Conservation (phyloP, 2,329 filamentous ascomycete genomes). For the Xylariaceae sp. region DNA sequence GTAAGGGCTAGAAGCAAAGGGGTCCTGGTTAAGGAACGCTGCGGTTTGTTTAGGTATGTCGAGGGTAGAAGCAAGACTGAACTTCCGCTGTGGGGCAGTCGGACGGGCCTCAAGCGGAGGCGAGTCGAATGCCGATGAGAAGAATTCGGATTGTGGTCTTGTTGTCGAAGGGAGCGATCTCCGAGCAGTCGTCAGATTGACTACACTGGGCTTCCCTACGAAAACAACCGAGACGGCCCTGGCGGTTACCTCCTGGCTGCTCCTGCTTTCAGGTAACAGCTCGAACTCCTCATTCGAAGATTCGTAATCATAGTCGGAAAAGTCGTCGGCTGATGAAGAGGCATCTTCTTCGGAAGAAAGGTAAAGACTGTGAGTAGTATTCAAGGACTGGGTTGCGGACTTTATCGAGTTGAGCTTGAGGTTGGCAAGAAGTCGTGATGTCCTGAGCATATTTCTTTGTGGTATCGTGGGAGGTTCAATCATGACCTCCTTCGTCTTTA, state of each 20-base stretch:
- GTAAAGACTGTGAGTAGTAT: conserved; percentile 56
- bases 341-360: conserved; percentile 64
- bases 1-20: conserved; percentile 42
- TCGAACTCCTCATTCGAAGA: conserved; percentile 37
- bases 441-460: conserved; percentile 46
- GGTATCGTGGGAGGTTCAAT: conserved; percentile 44
- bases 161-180: conserved; percentile 42
- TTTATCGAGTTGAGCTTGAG: conserved; percentile 35
- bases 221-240: conserved; percentile 57
- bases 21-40: conserved; percentile 52
- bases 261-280: conserved; percentile 27
- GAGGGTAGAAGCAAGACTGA: conserved; percentile 34
- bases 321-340: conserved; percentile 58
- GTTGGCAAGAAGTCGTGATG: conserved; percentile 43
- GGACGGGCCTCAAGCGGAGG: conserved; percentile 19
- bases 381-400: conserved; percentile 31
- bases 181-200: conserved; percentile 43
- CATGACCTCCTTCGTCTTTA: conserved; percentile 19
- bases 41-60: conserved; percentile 37
- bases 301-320: conserved; percentile 52
- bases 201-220: conserved; percentile 55
- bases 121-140: conserved; percentile 23
- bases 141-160: conserved; percentile 26
- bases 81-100: conserved; percentile 40
- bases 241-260: conserved; percentile 53